A percentile compares a stretch with the other conserved stretches of the same genome.
Conservation (phyloP, 2,329 filamentous ascomycete species). For the Magnaporthiopsis poae region DNA sequence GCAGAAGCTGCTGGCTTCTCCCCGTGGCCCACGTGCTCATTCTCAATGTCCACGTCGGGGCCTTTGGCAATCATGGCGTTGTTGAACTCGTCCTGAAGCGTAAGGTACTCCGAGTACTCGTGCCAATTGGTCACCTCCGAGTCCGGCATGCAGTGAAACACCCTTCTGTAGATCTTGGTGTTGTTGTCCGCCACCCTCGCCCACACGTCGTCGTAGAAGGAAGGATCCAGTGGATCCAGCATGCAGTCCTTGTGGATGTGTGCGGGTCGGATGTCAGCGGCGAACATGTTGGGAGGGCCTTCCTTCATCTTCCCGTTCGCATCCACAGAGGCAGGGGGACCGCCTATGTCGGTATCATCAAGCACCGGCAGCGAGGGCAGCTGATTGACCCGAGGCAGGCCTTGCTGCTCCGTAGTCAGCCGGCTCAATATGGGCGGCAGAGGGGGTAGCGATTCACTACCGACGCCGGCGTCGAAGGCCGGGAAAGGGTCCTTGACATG, state of each 20-base stretch:
- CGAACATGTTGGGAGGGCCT: conserved; percentile 40
- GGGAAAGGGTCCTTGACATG: conserved; percentile 1
- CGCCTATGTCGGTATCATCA: conserved; percentile 77
- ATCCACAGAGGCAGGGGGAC: conserved; percentile 52
- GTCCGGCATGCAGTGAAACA: conserved; percentile 95
- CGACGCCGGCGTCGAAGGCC: conserved; percentile 20
- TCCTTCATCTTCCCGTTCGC: conserved; percentile 38
- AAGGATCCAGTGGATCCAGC: conserved; percentile 72
- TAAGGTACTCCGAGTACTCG: conserved; percentile 75
- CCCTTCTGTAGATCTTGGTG: conserved; percentile 82
- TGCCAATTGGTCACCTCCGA: conserved; percentile 88
- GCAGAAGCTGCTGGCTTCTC: conserved; percentile 22
- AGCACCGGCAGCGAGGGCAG: conserved; percentile 58
- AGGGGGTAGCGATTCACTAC: conserved; percentile 48
- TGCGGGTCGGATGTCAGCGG: conserved; percentile 62
- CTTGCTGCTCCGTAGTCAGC: conserved; percentile 53
- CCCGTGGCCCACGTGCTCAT: conserved; percentile 34
- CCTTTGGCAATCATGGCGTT: conserved; percentile 43
- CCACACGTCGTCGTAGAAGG: conserved; percentile 85
- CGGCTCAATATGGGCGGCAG: conserved; percentile 42
- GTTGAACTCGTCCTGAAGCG: conserved; percentile 69
- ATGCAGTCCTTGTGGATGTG: conserved; percentile 83
- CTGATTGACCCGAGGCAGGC: conserved; percentile 58
- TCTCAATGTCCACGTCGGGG: conserved; percentile 31
- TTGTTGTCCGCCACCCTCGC: conserved; percentile 82